These are phyloP conservation scores for Francoa sonchifolia DNA, from an alignment of 441 rosid genomes.

Conservation along the genomic window DNA sequence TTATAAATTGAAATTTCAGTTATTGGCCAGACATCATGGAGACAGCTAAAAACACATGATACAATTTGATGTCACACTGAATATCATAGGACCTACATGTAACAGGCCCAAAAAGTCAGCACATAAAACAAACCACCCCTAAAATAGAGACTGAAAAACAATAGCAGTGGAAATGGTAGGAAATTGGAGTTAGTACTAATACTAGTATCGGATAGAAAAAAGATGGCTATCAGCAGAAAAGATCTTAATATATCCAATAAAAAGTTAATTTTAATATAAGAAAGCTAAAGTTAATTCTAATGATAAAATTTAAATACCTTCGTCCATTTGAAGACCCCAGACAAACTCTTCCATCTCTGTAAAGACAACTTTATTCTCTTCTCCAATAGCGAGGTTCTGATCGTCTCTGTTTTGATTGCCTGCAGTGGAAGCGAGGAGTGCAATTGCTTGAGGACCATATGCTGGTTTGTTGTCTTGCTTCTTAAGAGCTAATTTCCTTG, in stretches of 20 bases:
- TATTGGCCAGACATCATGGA: no score
- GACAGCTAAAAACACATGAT: no score
- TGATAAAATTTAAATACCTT: constrained; percentile 35
- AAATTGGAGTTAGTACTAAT: no score
- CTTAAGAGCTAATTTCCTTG: constrained; percentile 70
- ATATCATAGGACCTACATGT: no score
- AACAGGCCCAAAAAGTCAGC: no score
- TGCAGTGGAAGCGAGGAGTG: constrained; percentile 42
- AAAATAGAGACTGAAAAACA: background rate
- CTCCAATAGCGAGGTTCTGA: constrained; percentile 31
- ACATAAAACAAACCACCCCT: no score
- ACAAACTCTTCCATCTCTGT: constrained; percentile 96
- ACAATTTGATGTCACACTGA: no score
- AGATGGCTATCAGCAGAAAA: background rate
- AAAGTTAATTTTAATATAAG: no score
- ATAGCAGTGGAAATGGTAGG: no score
- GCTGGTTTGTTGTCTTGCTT: constrained; percentile 39
- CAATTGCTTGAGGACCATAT: constrained; percentile 68
- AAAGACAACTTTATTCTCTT: constrained; percentile 76
- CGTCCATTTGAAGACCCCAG: constrained; percentile 73
- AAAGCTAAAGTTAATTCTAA: background rate
- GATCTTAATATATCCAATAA: background rate
- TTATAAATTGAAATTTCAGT: no score
- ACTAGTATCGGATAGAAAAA: no score
- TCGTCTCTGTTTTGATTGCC: constrained; percentile 30